A percentile compares a stretch with the other conserved stretches of the same genome.
These are phyloP conservation scores for Saxophila tyrrhenica DNA, from an alignment of 495 filamentous ascomycete species.

Conservation along the genomic window DNA sequence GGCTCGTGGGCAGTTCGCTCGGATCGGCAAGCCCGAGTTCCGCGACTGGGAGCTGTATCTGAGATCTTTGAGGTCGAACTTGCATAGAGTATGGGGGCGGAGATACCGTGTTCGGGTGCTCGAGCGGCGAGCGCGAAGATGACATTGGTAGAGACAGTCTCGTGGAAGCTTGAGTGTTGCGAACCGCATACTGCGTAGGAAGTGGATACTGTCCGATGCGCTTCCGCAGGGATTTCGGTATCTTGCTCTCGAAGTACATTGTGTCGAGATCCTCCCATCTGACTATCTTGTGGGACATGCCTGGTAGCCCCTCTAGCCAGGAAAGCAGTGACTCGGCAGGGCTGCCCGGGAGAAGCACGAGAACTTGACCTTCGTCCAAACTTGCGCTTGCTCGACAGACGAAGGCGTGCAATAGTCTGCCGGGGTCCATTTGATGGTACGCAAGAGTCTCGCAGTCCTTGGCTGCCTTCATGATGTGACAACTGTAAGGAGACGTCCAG, in stretches of 20 bases:
- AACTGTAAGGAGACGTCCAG: neutral
- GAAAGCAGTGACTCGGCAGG: conserved; percentile 8
- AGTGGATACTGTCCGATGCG: conserved; percentile 6
- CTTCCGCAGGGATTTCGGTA: conserved; percentile 2
- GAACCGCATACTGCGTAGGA: neutral
- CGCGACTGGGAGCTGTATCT: neutral
- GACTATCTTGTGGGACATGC: conserved; percentile 4
- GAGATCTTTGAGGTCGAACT: too few relatives aligned
- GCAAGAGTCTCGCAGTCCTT: neutral
- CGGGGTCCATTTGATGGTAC: conserved; percentile 6
- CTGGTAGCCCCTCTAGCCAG: conserved; percentile 8
- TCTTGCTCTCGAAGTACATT: neutral
- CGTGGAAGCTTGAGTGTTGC: neutral
- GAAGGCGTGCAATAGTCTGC: conserved; percentile 7
- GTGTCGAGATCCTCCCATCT: conserved; percentile 5
- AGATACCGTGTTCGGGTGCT: neutral
- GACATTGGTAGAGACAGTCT: neutral
- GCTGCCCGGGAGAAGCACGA: neutral
- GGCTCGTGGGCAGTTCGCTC: neutral
- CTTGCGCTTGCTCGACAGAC: conserved; percentile 2
- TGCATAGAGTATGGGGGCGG: conserved; percentile 9
- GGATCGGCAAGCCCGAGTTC: neutral
- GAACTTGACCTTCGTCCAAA: conserved; percentile 5
- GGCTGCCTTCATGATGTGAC: neutral
- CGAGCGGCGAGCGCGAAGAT: neutral